Evolutionary conservation across 1,284 basidiomycete species (phyloP).

Genomic region (Leccinum pachyderme): DNA sequence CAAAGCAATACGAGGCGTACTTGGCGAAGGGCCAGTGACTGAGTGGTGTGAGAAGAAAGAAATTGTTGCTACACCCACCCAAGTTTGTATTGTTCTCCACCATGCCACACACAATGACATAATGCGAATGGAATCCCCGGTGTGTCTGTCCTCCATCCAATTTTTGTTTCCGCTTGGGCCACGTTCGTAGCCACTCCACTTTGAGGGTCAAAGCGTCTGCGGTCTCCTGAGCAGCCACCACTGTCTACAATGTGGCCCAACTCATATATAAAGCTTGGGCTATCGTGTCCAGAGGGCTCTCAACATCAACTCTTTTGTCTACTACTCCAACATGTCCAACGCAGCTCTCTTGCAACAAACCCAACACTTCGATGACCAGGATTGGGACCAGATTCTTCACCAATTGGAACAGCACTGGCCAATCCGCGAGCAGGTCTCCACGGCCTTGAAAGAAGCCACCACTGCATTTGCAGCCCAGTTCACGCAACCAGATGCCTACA

Average conservation of each 20-base stretch:
- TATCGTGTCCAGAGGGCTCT: neutral
- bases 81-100: slow-evolving; percentile 10
- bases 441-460: slow-evolving; percentile 10
- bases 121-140: neutral
- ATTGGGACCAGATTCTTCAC: slow-evolving; percentile 4
- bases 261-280: slow-evolving; percentile 13
- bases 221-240: neutral
- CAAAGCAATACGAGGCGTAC: slow-evolving; percentile 61
- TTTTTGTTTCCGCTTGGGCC: slow-evolving; percentile 15
- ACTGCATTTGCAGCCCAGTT: slow-evolving; percentile 16
- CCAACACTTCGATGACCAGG: neutral
- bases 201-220: slow-evolving; percentile 10
- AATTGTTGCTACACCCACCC: too few relatives aligned
- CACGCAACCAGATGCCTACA: slow-evolving; percentile 11
- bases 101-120: neutral
- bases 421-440: slow-evolving; percentile 3
- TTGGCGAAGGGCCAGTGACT: slow-evolving; percentile 41
- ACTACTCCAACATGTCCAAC: slow-evolving; percentile 11
- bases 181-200: neutral
- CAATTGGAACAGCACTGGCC: neutral
- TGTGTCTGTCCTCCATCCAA: neutral
- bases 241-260: slow-evolving; percentile 10
- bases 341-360: neutral
- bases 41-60: neutral
- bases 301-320: neutral